Evolutionary conservation across 2,329 filamentous ascomycete species (phyloP).

Genomic region (Colletotrichum lupini): DNA sequence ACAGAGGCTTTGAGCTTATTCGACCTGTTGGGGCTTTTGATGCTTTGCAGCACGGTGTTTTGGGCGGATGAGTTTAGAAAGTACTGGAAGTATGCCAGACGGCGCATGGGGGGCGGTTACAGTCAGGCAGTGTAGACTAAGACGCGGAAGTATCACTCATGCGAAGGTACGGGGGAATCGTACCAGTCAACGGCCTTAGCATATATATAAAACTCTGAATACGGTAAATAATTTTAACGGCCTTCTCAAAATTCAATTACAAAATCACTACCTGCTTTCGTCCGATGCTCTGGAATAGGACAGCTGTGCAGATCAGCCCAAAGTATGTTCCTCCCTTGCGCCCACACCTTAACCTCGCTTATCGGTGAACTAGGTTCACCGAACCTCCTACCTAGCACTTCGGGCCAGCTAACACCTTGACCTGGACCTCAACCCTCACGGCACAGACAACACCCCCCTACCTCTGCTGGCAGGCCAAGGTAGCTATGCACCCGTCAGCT

Average conservation of each 20-base stretch:
- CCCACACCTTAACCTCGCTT: constrained; percentile 33
- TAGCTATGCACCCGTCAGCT: constrained; percentile 56
- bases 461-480: constrained; percentile 40
- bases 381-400: constrained; percentile 30
- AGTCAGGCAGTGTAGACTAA: constrained; percentile 70
- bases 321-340: constrained; percentile 27
- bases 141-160: constrained; percentile 15
- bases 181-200: constrained; percentile 22
- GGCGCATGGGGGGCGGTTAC: constrained; percentile 69
- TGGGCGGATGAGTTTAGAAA: constrained; percentile 95
- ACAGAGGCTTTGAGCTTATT: constrained; percentile 83
- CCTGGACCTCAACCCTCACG: constrained; percentile 28
- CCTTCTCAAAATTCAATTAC: constrained; percentile 8
- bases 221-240: constrained; percentile 33
- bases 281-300: background rate
- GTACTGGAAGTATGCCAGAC: constrained; percentile 72
- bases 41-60: constrained; percentile 89
- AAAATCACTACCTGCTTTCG: background rate
- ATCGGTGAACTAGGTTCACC: constrained; percentile 33
- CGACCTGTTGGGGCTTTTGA: constrained; percentile 79
- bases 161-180: constrained; percentile 10
- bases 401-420: constrained; percentile 36
- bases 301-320: constrained; percentile 21
- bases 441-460: constrained; percentile 26
- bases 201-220: constrained; percentile 23